Percentiles rank a stretch among this genome's conserved stretches.
Conservation (phyloP, 768 basidiomycete species). For the Termitomyces sp. region DNA sequence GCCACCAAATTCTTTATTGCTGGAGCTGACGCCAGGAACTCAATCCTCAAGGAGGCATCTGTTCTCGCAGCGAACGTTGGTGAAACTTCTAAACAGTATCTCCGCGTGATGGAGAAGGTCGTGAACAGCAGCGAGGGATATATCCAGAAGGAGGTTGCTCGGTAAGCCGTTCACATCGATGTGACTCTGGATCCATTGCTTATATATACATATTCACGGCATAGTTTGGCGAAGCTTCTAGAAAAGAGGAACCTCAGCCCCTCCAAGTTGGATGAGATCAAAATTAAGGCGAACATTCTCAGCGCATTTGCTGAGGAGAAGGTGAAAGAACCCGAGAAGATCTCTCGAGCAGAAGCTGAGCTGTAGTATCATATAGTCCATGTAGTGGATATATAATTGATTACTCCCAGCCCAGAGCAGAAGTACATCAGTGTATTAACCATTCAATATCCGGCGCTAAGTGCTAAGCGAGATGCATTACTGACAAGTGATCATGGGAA, state of each 20-base stretch:
- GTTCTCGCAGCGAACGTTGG: slow-evolving; percentile 48
- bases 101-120: slow-evolving; percentile 89
- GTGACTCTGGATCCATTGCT: slow-evolving; percentile 11
- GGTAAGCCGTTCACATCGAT: slow-evolving; percentile 43
- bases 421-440: too few relatives aligned
- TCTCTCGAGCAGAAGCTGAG: slow-evolving; percentile 38
- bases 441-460: too few relatives aligned
- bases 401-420: neutral
- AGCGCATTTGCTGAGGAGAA: slow-evolving; percentile 50
- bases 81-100: slow-evolving; percentile 67
- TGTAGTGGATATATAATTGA: neutral
- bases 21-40: slow-evolving; percentile 47
- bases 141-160: slow-evolving; percentile 78
- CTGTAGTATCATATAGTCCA: slow-evolving; percentile 28
- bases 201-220: slow-evolving; percentile 13
- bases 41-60: slow-evolving; percentile 66
- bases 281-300: slow-evolving; percentile 87
- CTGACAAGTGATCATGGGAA: neutral
- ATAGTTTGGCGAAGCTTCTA: slow-evolving; percentile 73
- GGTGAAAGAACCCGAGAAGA: slow-evolving; percentile 30
- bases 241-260: slow-evolving; percentile 73
- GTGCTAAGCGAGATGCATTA: too few relatives aligned
- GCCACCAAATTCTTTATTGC: slow-evolving; percentile 74
- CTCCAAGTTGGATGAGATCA: slow-evolving; percentile 88
- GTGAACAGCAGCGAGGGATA: slow-evolving; percentile 68